Evolutionary conservation across 257 asterid genomes (phyloP).

Genomic region (Galeopsis tetrahit): DNA sequence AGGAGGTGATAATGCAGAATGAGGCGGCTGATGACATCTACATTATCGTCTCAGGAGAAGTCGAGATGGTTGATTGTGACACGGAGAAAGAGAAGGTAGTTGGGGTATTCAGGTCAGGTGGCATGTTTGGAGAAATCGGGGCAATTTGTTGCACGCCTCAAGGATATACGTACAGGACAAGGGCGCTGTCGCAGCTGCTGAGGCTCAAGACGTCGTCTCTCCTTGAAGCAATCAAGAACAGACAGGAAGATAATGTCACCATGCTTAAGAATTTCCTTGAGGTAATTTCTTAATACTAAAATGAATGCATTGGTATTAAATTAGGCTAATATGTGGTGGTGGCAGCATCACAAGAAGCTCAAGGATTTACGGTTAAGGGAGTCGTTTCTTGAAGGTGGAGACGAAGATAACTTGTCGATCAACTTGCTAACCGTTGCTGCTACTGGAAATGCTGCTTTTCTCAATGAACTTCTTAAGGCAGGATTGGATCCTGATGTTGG

Average conservation of each 20-base stretch:
- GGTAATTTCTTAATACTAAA: conserved; percentile 33
- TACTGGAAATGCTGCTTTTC: conserved; percentile 89
- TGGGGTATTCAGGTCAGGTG: conserved; percentile 63
- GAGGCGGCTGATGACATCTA: conserved; percentile 85
- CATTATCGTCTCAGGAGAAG: conserved; percentile 90
- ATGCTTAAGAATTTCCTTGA: conserved; percentile 82
- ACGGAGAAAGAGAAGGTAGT: conserved; percentile 60
- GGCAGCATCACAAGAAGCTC: conserved; percentile 81
- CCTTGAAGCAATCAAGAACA: conserved; percentile 66
- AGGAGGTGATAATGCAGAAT: conserved; percentile 82
- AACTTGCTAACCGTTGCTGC: conserved; percentile 76
- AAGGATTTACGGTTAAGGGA: conserved; percentile 67
- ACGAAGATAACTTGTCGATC: conserved; percentile 65
- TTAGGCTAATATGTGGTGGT: not conserved
- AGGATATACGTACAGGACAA: conserved; percentile 77
- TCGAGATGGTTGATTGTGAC: conserved; percentile 72
- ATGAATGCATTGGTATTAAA: not conserved
- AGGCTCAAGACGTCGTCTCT: conserved; percentile 70
- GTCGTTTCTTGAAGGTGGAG: conserved; percentile 62
- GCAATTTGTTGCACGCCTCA: conserved; percentile 81
- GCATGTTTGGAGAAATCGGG: conserved; percentile 86
- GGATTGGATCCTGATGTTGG: conserved; percentile 89
- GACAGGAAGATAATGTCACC: conserved; percentile 65
- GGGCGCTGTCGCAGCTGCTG: conserved; percentile 78
- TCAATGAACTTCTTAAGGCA: conserved; percentile 83